Base-by-base conservation (phyloP, 192 early-diverging fungal species). In the Linnemannia hyalina region DNA sequence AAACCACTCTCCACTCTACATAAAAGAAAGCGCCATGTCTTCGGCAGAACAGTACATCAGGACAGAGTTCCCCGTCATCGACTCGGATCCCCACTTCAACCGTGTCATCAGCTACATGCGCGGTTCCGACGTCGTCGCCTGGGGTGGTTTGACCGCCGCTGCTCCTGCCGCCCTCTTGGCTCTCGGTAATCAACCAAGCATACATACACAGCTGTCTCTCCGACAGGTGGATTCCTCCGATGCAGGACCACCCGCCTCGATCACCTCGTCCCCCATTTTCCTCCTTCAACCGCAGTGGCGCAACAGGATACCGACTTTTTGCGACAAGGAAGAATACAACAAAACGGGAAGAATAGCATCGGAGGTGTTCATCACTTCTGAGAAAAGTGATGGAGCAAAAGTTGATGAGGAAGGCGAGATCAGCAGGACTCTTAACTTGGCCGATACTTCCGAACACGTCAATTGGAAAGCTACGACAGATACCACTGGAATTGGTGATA, bases 71-170 rank as follows among this genome's bases (percentile, higher is more conserved):
- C 94, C 93, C 46, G 92, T 97, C 83, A 96, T 99, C 82, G 96
- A 95, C 88, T 94, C 93, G 70, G 96, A 99, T 83, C 98, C 98
- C 36, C 96, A 97, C 85, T 95, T 99, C 87, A 91, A 83, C 81
- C 93, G 96, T 69, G 96, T 99, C 3, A 91, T 99, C 75, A 88
- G 95, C 55, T 99, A 98, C 92, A 95, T 99, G 86, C 94, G 98
- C 70, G 81, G 93, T 47, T 91, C 92, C 22, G 98, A 99, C 89
- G 94, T 95, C 77, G 91, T 85, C 54, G 80, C 92, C 57, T 91
- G 92, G 88, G 94, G 89, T 65, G 93, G 88, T 9, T 80, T 94
- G 32, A 93, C 92, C 11, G 91, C 91, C 40, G 88, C 91, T 46
- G 96, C 93, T 52, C 98, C 98, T 18, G 96, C 92, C 57, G 88